phyloP scores from a whole-genome alignment of 345 rosid species.

The Pistacia atlantica region DNA sequence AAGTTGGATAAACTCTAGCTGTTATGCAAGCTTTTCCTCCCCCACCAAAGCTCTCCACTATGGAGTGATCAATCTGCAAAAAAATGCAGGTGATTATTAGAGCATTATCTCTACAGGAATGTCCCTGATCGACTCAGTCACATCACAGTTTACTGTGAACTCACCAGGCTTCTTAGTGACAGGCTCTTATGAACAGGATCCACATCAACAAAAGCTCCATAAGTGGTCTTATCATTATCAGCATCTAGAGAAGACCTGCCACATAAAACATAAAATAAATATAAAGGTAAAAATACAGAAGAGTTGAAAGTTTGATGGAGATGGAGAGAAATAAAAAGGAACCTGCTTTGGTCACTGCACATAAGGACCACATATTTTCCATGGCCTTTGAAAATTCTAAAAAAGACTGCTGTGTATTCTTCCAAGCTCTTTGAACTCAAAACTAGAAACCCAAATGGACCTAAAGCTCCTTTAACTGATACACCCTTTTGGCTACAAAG shows the following conservation, averaged over 20 bases:
- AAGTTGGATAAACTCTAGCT: slow-evolving; percentile 58
- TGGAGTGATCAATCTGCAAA: slow-evolving; percentile 55
- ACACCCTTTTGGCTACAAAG: slow-evolving; percentile 53
- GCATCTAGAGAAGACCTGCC: slow-evolving; percentile 45
- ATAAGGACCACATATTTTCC: slow-evolving; percentile 49
- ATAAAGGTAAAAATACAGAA: not conserved
- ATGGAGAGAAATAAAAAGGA: not conserved
- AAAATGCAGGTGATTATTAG: not conserved
- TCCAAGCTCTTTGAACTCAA: slow-evolving; percentile 48
- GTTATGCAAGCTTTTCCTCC: slow-evolving; percentile 51
- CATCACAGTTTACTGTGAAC: slow-evolving; percentile 1
- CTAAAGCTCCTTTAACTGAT: slow-evolving; percentile 41
- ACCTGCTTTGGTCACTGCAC: slow-evolving; percentile 76
- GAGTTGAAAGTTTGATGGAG: not conserved
- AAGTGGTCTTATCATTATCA: slow-evolving; percentile 43
- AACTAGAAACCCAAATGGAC: slow-evolving; percentile 70
- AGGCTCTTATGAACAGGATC: slow-evolving; percentile 44
- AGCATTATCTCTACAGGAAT: not conserved
- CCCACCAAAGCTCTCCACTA: slow-evolving; percentile 64
- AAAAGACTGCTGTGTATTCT: slow-evolving; percentile 62
- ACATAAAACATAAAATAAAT: not conserved
- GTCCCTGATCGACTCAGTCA: not conserved
- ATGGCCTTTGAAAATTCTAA: slow-evolving; percentile 54
- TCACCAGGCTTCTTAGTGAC: slow-evolving; percentile 55
- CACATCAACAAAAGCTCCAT: slow-evolving; percentile 62